phyloP scores from a whole-genome alignment of 129 eudicot genomes.

The Helichrysum umbraculigerum region DNA sequence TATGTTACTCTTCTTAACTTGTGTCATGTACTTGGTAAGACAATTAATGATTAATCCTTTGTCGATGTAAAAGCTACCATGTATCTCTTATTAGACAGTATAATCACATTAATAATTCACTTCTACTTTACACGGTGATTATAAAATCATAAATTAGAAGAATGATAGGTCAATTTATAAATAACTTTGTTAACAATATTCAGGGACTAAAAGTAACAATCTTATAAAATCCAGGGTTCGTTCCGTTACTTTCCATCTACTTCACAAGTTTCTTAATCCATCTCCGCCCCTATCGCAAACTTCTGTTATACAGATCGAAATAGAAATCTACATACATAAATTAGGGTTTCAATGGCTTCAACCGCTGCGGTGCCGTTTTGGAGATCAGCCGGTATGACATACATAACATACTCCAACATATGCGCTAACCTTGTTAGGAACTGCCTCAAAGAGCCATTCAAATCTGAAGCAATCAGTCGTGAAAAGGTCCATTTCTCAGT shows the following conservation, averaged over 20 bases:
- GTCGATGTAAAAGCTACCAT: not conserved
- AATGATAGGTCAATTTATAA: too few species aligned
- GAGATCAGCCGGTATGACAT: constrained; percentile 97
- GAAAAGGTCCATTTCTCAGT: constrained; percentile 86
- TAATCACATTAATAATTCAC: too few species aligned
- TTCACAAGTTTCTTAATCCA: not conserved
- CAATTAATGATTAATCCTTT: too few species aligned
- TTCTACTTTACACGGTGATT: too few species aligned
- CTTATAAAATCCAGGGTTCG: not conserved
- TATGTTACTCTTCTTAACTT: not conserved
- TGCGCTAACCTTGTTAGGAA: constrained; percentile 83
- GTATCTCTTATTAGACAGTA: not conserved
- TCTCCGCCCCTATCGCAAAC: not conserved
- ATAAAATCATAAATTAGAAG: too few species aligned
- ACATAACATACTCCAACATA: constrained; percentile 80
- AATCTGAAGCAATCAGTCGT: constrained; percentile 61
- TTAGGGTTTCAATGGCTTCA: constrained; percentile 47
- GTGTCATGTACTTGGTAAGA: not conserved
- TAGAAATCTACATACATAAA: not conserved
- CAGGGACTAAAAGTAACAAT: not conserved
- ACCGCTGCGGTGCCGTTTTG: constrained; percentile 80
- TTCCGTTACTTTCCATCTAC: not conserved
- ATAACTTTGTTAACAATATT: not conserved
- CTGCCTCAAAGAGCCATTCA: constrained; percentile 84
- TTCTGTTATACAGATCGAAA: constrained; percentile 5